Evolutionary conservation across 148 eudicot species (phyloP).

Genomic region (Rhododendron griersonianum): DNA sequence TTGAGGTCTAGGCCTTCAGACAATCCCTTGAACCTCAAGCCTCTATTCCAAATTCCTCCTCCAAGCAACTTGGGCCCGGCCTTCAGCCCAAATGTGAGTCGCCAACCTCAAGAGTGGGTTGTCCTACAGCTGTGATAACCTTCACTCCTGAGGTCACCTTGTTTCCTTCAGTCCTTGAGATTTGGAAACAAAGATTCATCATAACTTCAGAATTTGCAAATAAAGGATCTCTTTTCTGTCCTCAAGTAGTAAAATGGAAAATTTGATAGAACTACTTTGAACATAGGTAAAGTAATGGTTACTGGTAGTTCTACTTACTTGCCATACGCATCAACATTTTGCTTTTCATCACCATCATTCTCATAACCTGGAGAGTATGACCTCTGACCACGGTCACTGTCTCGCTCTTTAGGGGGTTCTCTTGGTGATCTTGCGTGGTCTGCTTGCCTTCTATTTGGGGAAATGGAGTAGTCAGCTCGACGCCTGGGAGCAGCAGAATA

Average conservation of each 20-base stretch:
- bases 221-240: neutral
- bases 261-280: neutral
- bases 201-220: neutral
- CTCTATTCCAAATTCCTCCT: too few species aligned
- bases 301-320: slow-evolving; percentile 16
- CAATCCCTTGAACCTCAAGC: too few species aligned
- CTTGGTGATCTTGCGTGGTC: slow-evolving; percentile 44
- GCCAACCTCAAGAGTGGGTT: too few species aligned
- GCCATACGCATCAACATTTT: slow-evolving; percentile 34
- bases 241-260: neutral
- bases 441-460: slow-evolving; percentile 51
- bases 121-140: too few species aligned
- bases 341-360: slow-evolving; percentile 21
- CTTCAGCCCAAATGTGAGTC: too few species aligned
- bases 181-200: neutral
- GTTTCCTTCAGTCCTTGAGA: too few species aligned
- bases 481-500: slow-evolving; percentile 53
- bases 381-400: slow-evolving; percentile 24
- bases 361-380: slow-evolving; percentile 44
- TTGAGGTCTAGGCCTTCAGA: too few species aligned
- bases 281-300: neutral
- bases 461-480: slow-evolving; percentile 40
- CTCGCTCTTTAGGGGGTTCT: slow-evolving; percentile 32
- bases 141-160: too few species aligned
- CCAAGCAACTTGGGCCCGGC: too few species aligned